phyloP scores from a whole-genome alignment of 1,284 basidiomycete genomes.

The Ceratobasidium sp. region DNA sequence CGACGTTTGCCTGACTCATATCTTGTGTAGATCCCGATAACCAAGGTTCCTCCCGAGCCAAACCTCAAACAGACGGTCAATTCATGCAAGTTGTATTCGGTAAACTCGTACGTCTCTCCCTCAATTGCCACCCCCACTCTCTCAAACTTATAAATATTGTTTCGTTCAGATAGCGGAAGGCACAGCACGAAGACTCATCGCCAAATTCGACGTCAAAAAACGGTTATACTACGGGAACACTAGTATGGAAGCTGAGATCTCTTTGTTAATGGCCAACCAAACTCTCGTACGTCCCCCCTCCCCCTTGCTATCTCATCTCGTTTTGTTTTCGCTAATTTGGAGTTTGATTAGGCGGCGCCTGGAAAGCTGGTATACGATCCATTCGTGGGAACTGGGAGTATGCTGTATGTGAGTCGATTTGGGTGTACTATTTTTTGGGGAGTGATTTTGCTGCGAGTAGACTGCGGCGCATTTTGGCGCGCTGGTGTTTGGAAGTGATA shows the following conservation, averaged over 20 bases:
- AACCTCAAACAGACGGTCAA: conserved; percentile 73
- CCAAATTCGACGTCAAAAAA: conserved; percentile 89
- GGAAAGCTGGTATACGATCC: conserved; percentile 97
- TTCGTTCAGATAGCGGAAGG: conserved; percentile 76
- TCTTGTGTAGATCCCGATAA: conserved; percentile 55
- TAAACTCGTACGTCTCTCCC: conserved; percentile 77
- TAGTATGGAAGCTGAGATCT: conserved; percentile 97
- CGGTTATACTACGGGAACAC: conserved; percentile 95
- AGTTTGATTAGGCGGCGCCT: conserved; percentile 74
- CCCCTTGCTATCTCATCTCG: too few relatives aligned
- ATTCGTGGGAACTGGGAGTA: conserved; percentile 96
- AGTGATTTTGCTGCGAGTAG: too few relatives aligned
- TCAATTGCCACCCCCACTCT: too few relatives aligned
- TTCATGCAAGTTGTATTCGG: conserved; percentile 85
- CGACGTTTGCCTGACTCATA: too few relatives aligned
- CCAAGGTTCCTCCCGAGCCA: conserved; percentile 55
- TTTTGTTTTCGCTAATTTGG: conserved; percentile 5
- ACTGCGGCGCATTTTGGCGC: conserved; percentile 91
- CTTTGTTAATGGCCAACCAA: conserved; percentile 96
- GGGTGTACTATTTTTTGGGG: too few relatives aligned
- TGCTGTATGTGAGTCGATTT: conserved; percentile 73
- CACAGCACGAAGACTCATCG: conserved; percentile 76
- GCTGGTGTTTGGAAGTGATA: conserved; percentile 91
- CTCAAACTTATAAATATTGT: too few relatives aligned
- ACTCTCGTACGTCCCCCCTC: conserved; percentile 78